Evolutionary conservation across 257 asterid genomes (phyloP).

Genomic region (Knoxia roxburghii): DNA sequence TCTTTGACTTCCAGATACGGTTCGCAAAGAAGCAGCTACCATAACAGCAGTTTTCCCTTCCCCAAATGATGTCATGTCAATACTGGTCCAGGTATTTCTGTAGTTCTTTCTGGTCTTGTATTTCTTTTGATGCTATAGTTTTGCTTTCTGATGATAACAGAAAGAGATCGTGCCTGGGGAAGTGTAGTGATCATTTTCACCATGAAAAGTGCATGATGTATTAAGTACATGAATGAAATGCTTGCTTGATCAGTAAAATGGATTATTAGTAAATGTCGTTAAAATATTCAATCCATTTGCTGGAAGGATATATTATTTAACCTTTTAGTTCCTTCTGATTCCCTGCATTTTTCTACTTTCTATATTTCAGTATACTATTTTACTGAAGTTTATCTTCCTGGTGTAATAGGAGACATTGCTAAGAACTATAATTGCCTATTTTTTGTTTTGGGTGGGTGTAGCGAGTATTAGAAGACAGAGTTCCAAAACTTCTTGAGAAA

Average conservation of each 20-base stretch:
- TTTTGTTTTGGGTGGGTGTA: conserved; percentile 26
- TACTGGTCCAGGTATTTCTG: conserved; percentile 80
- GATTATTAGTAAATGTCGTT: background rate
- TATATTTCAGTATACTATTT: background rate
- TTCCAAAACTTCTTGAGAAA: conserved; percentile 91
- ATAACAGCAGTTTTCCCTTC: conserved; percentile 94
- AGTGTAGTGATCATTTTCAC: background rate
- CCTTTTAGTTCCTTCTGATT: conserved; percentile 3
- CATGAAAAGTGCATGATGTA: background rate
- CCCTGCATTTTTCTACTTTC: background rate
- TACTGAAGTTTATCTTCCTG: conserved; percentile 2
- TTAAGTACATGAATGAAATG: background rate
- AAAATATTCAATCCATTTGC: background rate
- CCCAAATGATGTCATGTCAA: conserved; percentile 97
- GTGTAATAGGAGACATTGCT: background rate
- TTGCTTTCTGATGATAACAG: background rate
- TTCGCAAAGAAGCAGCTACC: conserved; percentile 95
- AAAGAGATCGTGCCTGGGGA: background rate
- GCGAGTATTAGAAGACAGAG: conserved; percentile 96
- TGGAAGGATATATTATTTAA: conserved; percentile 1
- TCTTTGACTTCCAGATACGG: conserved; percentile 61
- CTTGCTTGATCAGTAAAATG: background rate
- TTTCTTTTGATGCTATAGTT: background rate
- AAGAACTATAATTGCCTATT: background rate
- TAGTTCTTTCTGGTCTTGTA: background rate